These are phyloP conservation scores for Pelargonium nanum DNA, from an alignment of 345 rosid genomes.

Conservation along the genomic window DNA sequence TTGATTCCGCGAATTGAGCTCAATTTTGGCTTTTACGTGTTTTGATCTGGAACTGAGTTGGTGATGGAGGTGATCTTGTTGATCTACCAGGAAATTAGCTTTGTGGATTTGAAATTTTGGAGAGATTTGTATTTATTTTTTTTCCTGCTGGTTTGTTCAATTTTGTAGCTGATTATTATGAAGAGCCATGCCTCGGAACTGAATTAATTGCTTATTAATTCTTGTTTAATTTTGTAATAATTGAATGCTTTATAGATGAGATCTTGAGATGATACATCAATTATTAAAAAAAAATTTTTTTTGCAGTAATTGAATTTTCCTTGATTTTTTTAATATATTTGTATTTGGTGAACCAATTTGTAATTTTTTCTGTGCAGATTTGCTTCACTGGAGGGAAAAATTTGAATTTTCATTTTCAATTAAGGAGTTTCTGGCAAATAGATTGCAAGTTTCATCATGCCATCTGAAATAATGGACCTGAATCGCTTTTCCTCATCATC, in stretches of 20 bases:
- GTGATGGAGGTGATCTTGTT: background rate
- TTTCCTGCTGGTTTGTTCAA: no score
- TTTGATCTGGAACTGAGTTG: background rate
- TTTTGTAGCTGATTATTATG: background rate
- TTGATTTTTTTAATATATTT: background rate
- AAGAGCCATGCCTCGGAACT: background rate
- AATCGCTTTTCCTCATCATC: slow-evolving; percentile 27
- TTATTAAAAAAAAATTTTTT: no score
- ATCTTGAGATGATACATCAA: background rate
- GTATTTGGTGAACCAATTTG: background rate
- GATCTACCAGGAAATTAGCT: background rate
- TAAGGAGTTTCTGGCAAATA: background rate
- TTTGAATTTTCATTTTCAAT: background rate
- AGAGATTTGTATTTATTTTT: background rate
- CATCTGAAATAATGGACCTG: slow-evolving; percentile 25
- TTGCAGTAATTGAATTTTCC: background rate
- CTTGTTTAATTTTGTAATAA: background rate
- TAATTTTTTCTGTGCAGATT: background rate
- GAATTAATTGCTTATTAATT: background rate
- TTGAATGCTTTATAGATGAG: background rate
- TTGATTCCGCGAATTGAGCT: background rate
- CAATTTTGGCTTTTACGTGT: background rate
- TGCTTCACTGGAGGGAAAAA: background rate
- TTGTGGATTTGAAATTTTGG: background rate
- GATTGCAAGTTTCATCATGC: slow-evolving; percentile 20